These are phyloP conservation scores for Penicillium diatomitis DNA, from an alignment of 495 filamentous ascomycete genomes.

Conservation along the genomic window DNA sequence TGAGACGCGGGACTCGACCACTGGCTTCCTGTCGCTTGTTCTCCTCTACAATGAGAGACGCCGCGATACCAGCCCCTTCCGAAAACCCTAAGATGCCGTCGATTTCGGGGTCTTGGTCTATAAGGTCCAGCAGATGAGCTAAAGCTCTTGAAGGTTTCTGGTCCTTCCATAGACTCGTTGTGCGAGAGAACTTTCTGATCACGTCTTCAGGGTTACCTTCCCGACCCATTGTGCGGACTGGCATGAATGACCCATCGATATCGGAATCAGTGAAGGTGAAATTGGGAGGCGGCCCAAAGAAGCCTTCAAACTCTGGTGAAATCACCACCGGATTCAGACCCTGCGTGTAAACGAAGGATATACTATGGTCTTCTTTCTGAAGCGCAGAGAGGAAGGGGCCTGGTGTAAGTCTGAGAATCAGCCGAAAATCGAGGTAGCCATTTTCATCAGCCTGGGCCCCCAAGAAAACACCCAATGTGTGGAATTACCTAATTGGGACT, in stretches of 20 bases:
- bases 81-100: constrained; percentile 48
- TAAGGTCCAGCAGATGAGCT: constrained; percentile 10
- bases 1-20: constrained; percentile 37
- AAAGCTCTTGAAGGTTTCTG: constrained; percentile 1
- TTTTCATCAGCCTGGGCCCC: too few relatives aligned
- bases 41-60: constrained; percentile 45
- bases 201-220: constrained; percentile 1
- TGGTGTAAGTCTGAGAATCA: background rate
- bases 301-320: constrained; percentile 9
- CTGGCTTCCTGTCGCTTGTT: constrained; percentile 20
- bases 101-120: constrained; percentile 26
- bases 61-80: constrained; percentile 51
- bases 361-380: background rate
- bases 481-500: constrained; percentile 19
- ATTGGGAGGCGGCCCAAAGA: constrained; percentile 25
- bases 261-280: constrained; percentile 12
- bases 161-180: background rate
- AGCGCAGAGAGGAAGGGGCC: constrained; percentile 10
- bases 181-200: background rate
- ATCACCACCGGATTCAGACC: constrained; percentile 10
- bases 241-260: background rate
- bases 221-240: background rate
- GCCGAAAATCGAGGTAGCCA: background rate
- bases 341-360: constrained; percentile 19
- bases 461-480: too few relatives aligned